Evolutionary conservation across 2,329 filamentous ascomycete species (phyloP), one percentile per base, ranked within the genome.

Genomic region (Colletotrichum costaricense): DNA sequence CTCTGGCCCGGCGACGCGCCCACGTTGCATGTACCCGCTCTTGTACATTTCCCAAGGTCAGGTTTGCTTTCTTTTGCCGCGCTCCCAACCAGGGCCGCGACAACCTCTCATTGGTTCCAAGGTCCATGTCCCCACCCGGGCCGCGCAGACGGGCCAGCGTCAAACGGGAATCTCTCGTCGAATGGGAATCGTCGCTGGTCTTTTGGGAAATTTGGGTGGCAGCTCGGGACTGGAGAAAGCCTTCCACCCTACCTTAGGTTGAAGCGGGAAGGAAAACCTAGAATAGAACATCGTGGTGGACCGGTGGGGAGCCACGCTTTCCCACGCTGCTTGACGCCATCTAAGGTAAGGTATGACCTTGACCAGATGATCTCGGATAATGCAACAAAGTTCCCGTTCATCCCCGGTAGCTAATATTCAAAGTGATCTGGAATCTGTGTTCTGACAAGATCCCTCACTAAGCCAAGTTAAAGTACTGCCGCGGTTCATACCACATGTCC

Each of bases 1-100:
- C 46, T 72, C 63, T 59, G 22, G 28, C 57, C 49, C 52, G 63
- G 72, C 72, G 68, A 74, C 49, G 67, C 72, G 72, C 72, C 68
- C 35, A 72, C 24, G 69, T 63, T 72, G 68, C 68, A 63, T 54
- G 72, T 67, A 57, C 38, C 72, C 72, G 58, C 68, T 63, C 49
- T 67, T 63, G 62, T 63, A 67, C 67, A 60, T 71, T 33, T 33
- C 11, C 14, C 38, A 19, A 42, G 38, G 38, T 12, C 11, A 33
- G 9, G 33, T 33, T 33, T 33, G 33, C 38, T 42, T 68, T 62
- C 62, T 62, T 62, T 67, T 73, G 78, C 75, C 76, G 75, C 73
- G 65, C 73, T 69, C 74, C 63, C 38, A 42, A 14, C 33, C 14
- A 62, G 24, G 70, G 33, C 12, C 28, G 19, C 14, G 12, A 35